These are phyloP conservation scores for Stephania japonica DNA, from an alignment of 164 flowering plant genomes.

Conservation along the genomic window DNA sequence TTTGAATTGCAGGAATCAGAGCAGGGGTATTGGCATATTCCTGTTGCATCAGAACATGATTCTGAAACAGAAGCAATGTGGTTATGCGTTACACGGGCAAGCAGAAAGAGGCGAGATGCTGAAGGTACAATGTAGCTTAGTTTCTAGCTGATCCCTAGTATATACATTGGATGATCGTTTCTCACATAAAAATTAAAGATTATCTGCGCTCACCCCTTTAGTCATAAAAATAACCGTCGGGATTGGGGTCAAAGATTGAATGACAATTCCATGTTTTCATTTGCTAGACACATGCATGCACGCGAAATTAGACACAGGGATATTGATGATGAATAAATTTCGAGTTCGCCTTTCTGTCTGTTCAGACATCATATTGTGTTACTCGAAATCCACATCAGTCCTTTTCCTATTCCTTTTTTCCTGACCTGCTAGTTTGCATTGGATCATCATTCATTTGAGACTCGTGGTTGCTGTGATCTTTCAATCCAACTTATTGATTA, in stretches of 20 bases:
- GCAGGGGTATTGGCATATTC: conserved; percentile 82
- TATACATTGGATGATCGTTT: background rate
- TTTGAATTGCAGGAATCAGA: conserved; percentile 56
- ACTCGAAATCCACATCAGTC: no score
- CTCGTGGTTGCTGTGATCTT: background rate
- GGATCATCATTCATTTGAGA: background rate
- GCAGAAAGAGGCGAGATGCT: conserved; percentile 20
- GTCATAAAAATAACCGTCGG: no score
- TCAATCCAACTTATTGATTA: background rate
- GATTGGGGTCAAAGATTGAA: background rate
- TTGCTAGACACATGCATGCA: background rate
- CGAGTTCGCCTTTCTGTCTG: no score
- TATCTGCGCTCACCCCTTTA: no score
- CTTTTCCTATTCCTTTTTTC: no score
- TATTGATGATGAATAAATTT: no score
- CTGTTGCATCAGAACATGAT: conserved; percentile 41
- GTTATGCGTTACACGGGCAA: conserved; percentile 57
- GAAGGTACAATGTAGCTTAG: conserved; percentile 27
- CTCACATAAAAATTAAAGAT: no score
- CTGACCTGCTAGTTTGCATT: background rate
- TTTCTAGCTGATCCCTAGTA: background rate
- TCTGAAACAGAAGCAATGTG: conserved; percentile 50
- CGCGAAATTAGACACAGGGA: background rate
- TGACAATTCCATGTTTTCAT: background rate
- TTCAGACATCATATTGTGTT: no score